phyloP scores from a whole-genome alignment of 192 early-diverging fungal genomes.

The Piromyces finnis region DNA sequence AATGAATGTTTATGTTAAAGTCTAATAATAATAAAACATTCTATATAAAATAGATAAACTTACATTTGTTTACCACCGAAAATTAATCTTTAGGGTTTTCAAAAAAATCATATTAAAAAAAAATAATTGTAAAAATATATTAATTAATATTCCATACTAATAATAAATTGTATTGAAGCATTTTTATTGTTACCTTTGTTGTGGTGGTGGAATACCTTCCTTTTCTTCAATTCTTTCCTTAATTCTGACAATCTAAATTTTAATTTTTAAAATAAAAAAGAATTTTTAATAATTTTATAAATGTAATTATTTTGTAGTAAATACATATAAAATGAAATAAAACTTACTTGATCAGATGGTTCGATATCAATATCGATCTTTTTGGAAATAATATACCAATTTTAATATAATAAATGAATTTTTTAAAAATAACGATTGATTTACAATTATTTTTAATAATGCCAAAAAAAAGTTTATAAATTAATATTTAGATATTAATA shows the following conservation, averaged over 20 bases:
- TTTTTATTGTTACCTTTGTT: slow-evolving; percentile 56
- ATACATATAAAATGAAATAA: background rate
- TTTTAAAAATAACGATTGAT: no score
- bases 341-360: slow-evolving; percentile 38
- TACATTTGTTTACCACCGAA: slow-evolving; percentile 89
- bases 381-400: no score
- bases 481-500: no score
- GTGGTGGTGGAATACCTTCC: slow-evolving; percentile 90
- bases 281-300: background rate
- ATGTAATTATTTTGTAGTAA: no score
- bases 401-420: no score
- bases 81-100: slow-evolving; percentile 38
- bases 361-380: slow-evolving; percentile 89
- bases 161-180: no score
- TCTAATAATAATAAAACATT: no score
- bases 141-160: background rate
- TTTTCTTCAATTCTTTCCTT: slow-evolving; percentile 89
- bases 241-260: slow-evolving; percentile 49
- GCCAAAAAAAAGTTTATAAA: no score
- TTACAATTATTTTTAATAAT: no score
- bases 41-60: no score
- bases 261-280: background rate
- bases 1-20: no score
- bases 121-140: background rate
- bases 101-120: background rate